phyloP scores from a whole-genome alignment of 2,329 filamentous ascomycete species.

The Truncatella angustata region DNA sequence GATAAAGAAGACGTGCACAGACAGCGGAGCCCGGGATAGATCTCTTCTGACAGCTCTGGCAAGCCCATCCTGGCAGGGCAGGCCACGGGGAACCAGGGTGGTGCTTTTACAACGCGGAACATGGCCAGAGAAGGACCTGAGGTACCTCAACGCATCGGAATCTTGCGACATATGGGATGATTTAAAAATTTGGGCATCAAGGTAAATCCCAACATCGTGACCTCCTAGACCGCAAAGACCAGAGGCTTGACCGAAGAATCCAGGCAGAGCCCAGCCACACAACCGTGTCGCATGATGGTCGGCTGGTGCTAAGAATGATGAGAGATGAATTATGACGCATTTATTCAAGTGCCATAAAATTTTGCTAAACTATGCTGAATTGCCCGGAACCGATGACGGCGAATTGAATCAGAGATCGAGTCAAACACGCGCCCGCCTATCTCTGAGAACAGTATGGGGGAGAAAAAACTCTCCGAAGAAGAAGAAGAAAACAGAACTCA shows the following conservation, averaged over 20 bases:
- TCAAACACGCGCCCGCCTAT: not conserved
- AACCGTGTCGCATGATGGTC: conserved; percentile 5
- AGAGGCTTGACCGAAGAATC: not conserved
- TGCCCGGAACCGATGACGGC: not conserved
- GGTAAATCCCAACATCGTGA: conserved; percentile 6
- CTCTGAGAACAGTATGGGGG: no score
- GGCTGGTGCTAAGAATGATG: not conserved
- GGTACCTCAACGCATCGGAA: no score
- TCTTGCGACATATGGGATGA: not conserved
- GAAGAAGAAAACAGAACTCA: no score
- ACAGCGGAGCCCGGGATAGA: conserved; percentile 7
- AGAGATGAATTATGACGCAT: conserved; percentile 5
- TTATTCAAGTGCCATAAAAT: not conserved
- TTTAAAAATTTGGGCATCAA: conserved; percentile 7
- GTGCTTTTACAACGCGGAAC: not conserved
- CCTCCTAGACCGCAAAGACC: not conserved
- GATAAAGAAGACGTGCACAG: not conserved
- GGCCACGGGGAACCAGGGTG: conserved; percentile 3
- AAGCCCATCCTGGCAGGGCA: conserved; percentile 1
- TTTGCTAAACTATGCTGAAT: not conserved
- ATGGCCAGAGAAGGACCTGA: not conserved
- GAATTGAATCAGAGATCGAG: not conserved
- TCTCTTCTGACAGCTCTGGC: conserved; percentile 8
- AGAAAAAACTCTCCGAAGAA: no score
- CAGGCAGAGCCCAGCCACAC: conserved; percentile 7